These are phyloP conservation scores for Pulveroboletus ravenelii DNA, from an alignment of 768 basidiomycete genomes.

Conservation along the genomic window DNA sequence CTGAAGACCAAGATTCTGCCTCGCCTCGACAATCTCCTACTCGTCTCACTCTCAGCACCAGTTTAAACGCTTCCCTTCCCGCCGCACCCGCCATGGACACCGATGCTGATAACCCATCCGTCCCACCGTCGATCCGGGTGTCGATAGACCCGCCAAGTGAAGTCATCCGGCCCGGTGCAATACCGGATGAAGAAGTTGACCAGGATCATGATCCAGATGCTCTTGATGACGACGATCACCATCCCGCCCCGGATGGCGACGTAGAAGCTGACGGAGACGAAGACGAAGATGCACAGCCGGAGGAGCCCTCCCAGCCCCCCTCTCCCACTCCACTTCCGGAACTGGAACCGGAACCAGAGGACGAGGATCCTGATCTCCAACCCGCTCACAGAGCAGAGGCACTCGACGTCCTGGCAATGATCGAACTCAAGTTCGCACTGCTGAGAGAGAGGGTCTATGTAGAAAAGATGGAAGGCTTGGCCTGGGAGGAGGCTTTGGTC, in stretches of 20 bases:
- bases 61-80: conserved; percentile 7
- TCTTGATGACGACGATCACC: conserved; percentile 22
- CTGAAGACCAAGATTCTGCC: conserved; percentile 22
- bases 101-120: conserved; percentile 15
- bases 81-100: conserved; percentile 17
- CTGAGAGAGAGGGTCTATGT: conserved; percentile 84
- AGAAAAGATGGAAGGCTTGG: conserved; percentile 89
- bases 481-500: conserved; percentile 83
- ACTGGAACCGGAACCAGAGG: conserved; percentile 27
- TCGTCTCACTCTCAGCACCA: conserved; percentile 18
- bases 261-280: conserved; percentile 29
- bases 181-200: conserved; percentile 29
- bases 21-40: conserved; percentile 21
- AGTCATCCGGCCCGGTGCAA: conserved; percentile 5
- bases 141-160: conserved; percentile 22
- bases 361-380: conserved; percentile 66
- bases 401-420: conserved; percentile 78
- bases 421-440: conserved; percentile 90
- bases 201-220: conserved; percentile 15
- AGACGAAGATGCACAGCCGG: conserved; percentile 30
- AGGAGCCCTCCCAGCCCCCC: conserved; percentile 23
- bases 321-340: conserved; percentile 23
- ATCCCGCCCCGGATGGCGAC: conserved; percentile 14
- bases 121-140: conserved; percentile 17
- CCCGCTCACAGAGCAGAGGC: conserved; percentile 84